A percentile compares a stretch with the other conserved stretches of the same genome.
These are phyloP conservation scores for Wickerhamomyces xylosicus DNA, from an alignment of 805 yeast genomes.

Conservation along the genomic window DNA sequence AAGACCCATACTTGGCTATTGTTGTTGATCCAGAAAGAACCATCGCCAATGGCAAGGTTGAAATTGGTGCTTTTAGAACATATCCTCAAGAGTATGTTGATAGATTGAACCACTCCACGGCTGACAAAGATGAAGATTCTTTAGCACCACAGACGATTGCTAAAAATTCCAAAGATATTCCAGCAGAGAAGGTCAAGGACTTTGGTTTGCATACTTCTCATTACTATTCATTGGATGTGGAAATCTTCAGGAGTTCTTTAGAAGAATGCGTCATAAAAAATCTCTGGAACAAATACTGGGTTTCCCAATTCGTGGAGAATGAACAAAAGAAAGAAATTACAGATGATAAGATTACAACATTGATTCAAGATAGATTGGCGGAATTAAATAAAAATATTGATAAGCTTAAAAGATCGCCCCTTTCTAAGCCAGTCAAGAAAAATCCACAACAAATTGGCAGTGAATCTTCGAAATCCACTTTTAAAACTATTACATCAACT, in stretches of 20 bases:
- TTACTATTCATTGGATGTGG: constrained; percentile 58
- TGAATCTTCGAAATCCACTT: not conserved
- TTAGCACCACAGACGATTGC: not conserved
- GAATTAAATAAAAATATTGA: constrained; percentile 11
- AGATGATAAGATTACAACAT: constrained; percentile 3
- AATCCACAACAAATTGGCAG: not conserved
- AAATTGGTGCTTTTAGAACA: constrained; percentile 85
- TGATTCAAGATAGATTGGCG: constrained; percentile 5
- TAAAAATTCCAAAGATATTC: constrained; percentile 20
- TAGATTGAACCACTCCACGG: constrained; percentile 4
- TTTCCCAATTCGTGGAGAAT: constrained; percentile 22
- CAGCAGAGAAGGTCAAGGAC: constrained; percentile 44
- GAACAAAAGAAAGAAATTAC: constrained; percentile 5
- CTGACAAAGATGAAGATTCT: not conserved
- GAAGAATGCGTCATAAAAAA: constrained; percentile 38
- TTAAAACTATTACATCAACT: not conserved
- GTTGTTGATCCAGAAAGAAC: constrained; percentile 81
- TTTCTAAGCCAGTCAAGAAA: constrained; percentile 3
- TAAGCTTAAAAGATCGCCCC: constrained; percentile 6
- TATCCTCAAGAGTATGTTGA: constrained; percentile 27
- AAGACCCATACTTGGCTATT: constrained; percentile 84
- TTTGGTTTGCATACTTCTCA: constrained; percentile 62
- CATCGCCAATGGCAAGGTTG: constrained; percentile 49
- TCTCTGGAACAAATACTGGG: constrained; percentile 38
- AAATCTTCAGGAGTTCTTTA: constrained; percentile 40